Evolutionary conservation across 306 rosid species (phyloP).

Genomic region (Echinosophora koreensis): DNA sequence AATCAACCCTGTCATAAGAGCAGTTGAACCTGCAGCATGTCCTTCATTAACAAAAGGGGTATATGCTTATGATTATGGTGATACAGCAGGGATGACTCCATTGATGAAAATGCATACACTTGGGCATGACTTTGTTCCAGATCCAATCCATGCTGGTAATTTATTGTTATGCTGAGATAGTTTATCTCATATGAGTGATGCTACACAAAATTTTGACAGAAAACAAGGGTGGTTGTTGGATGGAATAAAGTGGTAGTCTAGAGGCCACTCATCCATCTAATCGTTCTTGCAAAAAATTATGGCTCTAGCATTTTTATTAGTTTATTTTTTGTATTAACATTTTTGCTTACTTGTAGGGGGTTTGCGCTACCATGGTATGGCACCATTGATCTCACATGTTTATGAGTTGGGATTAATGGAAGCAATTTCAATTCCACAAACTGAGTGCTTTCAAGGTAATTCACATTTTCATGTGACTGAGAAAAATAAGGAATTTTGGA

Average conservation of each 20-base stretch:
- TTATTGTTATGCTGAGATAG: not conserved
- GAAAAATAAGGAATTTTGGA: not conserved
- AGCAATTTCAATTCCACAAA: constrained; percentile 92
- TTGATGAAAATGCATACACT: constrained; percentile 98
- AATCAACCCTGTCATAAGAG: constrained; percentile 85
- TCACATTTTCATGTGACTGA: constrained; percentile 7
- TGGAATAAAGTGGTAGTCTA: not conserved
- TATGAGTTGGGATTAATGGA: constrained; percentile 86
- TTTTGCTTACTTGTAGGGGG: constrained; percentile 67
- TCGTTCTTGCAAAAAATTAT: not conserved
- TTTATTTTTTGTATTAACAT: constrained; percentile 8
- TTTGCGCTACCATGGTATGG: constrained; percentile 97
- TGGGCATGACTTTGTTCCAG: constrained; percentile 91
- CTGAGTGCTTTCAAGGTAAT: constrained; percentile 84
- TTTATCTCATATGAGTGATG: not conserved
- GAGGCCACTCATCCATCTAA: not conserved
- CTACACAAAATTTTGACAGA: not conserved
- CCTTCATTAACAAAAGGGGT: constrained; percentile 95
- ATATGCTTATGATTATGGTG: constrained; percentile 86
- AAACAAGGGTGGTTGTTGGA: no score
- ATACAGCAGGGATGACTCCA: constrained; percentile 93
- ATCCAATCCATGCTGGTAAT: constrained; percentile 96
- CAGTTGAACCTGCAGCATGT: constrained; percentile 91
- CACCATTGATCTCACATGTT: constrained; percentile 93
- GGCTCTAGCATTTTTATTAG: not conserved